Evolutionary conservation across 768 basidiomycete species (phyloP), one percentile per base, ranked within the genome.

Genomic region (Lanmaoa rubissima): DNA sequence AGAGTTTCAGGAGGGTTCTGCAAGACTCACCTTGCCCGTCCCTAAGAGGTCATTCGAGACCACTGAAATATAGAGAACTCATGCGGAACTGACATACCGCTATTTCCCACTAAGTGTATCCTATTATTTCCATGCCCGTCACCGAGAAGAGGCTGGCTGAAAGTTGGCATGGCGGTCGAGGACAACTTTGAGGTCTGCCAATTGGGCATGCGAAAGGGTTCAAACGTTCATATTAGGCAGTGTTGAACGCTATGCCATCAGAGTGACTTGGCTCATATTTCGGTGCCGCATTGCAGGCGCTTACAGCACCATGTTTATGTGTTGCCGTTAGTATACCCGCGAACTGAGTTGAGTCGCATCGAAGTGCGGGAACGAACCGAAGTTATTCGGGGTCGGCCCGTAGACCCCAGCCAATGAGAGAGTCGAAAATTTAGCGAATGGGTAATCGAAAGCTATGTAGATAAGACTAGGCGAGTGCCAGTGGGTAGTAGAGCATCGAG

Each of bases 81-180:
- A 2, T 32, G 43, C 39, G 7, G 35, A 48, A 39, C 21, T 36
- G 45, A 55, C 77, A 43, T 70, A 82, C 82, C 82, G 58, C 76
- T 76, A 58, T 86, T 85, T 42, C 83, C 84, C 14, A 79, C 64
- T 10, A 85, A 52, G 44, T 75, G 73, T 45, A 85, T 69, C 54
- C 74, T 78, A 58, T 79, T 83, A 16, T 59, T 63, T 4, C 83
- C 81, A n/a, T 73, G 35, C 26, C 57, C 71, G 58, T 84, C 79
- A 24, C 83, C 81, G 31, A 74, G 57, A 75, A 69, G 59, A 73
- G 64, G 59, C 1, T 60, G 36, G 40, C 35, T 38, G 40, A 39
- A 39, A 47, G 13, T 35, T 21, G 60, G 32, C 65, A 66, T 66
- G 51, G 41, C 43, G 31, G 46, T 57, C 6, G 45, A 34, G n/a